phyloP scores from a whole-genome alignment of 345 rosid species.

The Tarenaya hassleriana region DNA sequence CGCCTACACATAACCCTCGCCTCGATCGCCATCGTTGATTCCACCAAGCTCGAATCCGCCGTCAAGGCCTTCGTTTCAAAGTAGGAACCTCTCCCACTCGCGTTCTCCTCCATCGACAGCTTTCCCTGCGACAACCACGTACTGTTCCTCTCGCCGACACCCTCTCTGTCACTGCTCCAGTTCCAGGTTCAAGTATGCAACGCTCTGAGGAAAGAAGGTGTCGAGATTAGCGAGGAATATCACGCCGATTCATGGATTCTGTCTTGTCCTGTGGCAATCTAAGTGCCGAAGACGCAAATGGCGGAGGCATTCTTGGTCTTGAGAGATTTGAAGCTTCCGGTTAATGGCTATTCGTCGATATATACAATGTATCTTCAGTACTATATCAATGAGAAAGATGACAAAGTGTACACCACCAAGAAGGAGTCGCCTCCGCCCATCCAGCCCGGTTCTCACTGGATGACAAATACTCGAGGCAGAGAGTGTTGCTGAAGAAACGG shows the following conservation, averaged over 20 bases:
- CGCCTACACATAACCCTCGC: conserved; percentile 91
- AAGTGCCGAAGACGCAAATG: conserved; percentile 65
- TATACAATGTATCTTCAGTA: conserved; percentile 71
- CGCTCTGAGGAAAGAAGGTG: conserved; percentile 69
- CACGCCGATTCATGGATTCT: conserved; percentile 72
- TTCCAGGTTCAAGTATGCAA: conserved; percentile 67
- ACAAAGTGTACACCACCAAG: conserved; percentile 81
- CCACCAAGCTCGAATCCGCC: conserved; percentile 58
- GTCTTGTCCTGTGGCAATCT: conserved; percentile 76
- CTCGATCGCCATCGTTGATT: conserved; percentile 47
- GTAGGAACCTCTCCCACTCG: conserved; percentile 62
- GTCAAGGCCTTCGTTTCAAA: conserved; percentile 52
- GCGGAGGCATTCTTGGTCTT: conserved; percentile 77
- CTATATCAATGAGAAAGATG: conserved; percentile 75
- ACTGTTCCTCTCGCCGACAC: conserved; percentile 73
- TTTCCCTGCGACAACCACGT: conserved; percentile 55
- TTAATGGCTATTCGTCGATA: conserved; percentile 78
- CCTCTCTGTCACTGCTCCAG: conserved; percentile 65
- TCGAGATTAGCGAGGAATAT: conserved; percentile 68
- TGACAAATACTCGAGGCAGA: conserved; percentile 73
- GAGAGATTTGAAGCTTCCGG: conserved; percentile 89
- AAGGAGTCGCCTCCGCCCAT: conserved; percentile 93
- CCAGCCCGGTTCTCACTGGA: conserved; percentile 94
- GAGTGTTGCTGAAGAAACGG: conserved; percentile 70
- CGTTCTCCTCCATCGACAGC: conserved; percentile 65